Evolutionary conservation across 2,329 filamentous ascomycete genomes (phyloP), one percentile per base, ranked within the genome.

Genomic region (Fusarium camptoceras): DNA sequence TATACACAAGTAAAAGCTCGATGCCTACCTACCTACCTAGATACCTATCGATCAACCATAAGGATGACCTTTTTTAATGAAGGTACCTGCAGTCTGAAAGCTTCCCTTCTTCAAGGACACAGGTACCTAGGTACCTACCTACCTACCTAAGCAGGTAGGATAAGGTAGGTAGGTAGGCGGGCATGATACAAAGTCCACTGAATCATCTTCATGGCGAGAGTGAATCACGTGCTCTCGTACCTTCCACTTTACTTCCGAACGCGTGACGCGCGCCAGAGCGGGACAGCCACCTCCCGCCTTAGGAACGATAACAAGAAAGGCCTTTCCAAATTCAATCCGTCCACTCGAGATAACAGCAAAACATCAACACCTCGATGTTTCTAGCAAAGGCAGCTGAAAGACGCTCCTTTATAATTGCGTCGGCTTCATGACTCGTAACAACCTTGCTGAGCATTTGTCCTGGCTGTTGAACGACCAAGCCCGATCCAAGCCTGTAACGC

Each of bases 351-450:
- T 46, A 51, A 61, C 68, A 28, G 9, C 15, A 59, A 59, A 24
- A 39, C 12, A 57, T 31, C 30, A 65, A 55, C 16, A 61, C 58
- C 59, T 71, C 68, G 61, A 78, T 78, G 76, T 74, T 71, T 66
- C 57, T 58, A 46, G 46, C 34, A 64, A 64, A 61, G 64, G 58
- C 30, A 69, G 53, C 61, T 70, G 65, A 73, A 64, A 65, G 48
- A 71, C 63, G 54, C 62, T 68, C 68, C 70, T 73, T 69, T 62
- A 70, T 48, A 55, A 54, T 37, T 39, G 56, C 64, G 73, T 78
- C 79, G 82, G 76, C 82, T 85, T 85, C 81, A 89, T 89, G 87
- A 89, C 87, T 81, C 86, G 85, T 77, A 88, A 89, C 80, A 89
- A 89, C 76, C 83, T 89, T 64, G 77, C 79, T 73, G 83, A 86